Conservation (phyloP, 768 basidiomycete species). For the Lactarius psammicola region DNA sequence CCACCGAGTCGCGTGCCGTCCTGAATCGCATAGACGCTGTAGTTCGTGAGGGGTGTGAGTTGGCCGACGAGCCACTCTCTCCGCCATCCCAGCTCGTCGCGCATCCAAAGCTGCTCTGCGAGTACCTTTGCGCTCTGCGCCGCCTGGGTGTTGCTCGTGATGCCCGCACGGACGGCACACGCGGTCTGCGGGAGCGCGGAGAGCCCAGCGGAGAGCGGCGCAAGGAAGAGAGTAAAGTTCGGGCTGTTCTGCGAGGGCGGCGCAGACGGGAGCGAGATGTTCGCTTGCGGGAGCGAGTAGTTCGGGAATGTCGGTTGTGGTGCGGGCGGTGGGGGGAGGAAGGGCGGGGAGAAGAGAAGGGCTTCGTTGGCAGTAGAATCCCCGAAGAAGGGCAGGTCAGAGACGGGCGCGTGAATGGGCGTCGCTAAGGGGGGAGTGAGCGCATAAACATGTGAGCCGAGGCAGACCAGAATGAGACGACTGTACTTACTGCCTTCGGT, state of each 20-base stretch:
- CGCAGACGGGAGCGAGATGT: conserved; percentile 43
- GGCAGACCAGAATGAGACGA: background rate
- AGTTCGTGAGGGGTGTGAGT: conserved; percentile 66
- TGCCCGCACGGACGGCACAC: conserved; percentile 48
- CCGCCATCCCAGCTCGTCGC: conserved; percentile 59
- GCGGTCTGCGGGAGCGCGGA: conserved; percentile 51
- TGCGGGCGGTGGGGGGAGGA: conserved; percentile 36
- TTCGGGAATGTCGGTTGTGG: conserved; percentile 62
- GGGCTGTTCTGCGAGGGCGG: conserved; percentile 41
- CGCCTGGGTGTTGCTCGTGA: conserved; percentile 30
- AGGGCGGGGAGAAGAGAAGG: conserved; percentile 66
- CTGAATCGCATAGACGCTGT: conserved; percentile 68
- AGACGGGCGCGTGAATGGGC: conserved; percentile 48
- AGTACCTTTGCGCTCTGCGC: conserved; percentile 32
- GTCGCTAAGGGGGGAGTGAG: background rate
- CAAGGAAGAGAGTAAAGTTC: conserved; percentile 56
- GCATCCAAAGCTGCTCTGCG: conserved; percentile 55
- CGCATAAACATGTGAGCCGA: background rate
- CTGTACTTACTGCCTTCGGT: conserved; percentile 37
- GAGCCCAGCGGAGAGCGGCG: conserved; percentile 46
- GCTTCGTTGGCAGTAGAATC: conserved; percentile 75
- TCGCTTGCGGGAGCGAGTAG: conserved; percentile 66
- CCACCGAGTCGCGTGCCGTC: conserved; percentile 56
- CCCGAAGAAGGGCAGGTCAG: conserved; percentile 55
- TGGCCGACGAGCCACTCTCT: conserved; percentile 64